Evolutionary conservation across 2,329 filamentous ascomycete species (phyloP), one percentile per base, ranked within the genome.

Genomic region (Colletotrichum sp.): DNA sequence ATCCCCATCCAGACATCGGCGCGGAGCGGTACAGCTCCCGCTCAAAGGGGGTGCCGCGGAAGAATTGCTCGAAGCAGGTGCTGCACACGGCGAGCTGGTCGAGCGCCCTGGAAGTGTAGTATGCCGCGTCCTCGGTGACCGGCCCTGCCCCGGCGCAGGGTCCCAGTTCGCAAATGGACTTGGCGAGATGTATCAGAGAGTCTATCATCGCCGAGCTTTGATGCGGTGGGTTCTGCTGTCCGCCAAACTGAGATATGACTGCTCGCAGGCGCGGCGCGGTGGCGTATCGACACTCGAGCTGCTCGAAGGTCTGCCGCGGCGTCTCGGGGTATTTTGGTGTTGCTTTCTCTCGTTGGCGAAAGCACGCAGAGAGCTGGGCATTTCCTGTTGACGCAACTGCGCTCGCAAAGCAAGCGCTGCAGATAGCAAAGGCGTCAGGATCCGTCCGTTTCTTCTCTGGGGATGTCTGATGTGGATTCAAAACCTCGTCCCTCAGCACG

Each of bases 351-450:
- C 43, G 43, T 24, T 51, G 43, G 0, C n/a, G 43, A 13, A 51
- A 51, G 0, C n/a, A 51, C 3, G 0, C 43, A 51, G 43, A 51
- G 11, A 51, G 43, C 43, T 51, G 43, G 0, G 43, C 1, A 1
- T 1, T 51, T 51, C n/a, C 43, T 51, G n/a, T 51, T 13, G 43
- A 51, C 0, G 43, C 0, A 0, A 51, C 43, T 51, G 43, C 43
- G 43, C n/a, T 51, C 0, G n/a, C 43, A 24, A 2, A 51, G 43
- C 43, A 51, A 51, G 43, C n/a, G 43, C 43, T 21, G n/a, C 43
- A 51, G 0, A 51, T 51, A 8, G 43, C 43, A 24, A 51, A 51
- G n/a, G 43, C n/a, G 43, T 51, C 43, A 13, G 43, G n/a, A 51
- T 51, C n/a, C n/a, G n/a, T 1, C 43, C 0, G n/a, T 51, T 21